Evolutionary conservation across 2,329 filamentous ascomycete genomes (phyloP), one percentile per base, ranked within the genome.

Genomic region (Xenoacremonium recifei): DNA sequence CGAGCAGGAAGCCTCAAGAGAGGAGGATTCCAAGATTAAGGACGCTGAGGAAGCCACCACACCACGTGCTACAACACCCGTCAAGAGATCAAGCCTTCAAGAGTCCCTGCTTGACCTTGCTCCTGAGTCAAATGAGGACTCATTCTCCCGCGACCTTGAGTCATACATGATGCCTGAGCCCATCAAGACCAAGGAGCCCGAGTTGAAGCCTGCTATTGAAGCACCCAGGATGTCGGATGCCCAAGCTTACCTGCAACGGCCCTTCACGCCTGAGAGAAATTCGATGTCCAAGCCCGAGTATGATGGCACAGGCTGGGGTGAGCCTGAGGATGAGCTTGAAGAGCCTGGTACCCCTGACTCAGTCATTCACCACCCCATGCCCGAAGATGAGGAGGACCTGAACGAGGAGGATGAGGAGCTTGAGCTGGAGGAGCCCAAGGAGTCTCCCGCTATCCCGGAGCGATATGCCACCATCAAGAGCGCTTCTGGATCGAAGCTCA

Each of bases 391-490:
- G 17, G 65, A 69, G 15, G 63, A 60, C n/a, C n/a, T n/a, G n/a
- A n/a, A n/a, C n/a, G 60, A 61, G 15, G 55, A 62, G 17, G 65
- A 69, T 15, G 63, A 60, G 40, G 42, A 56, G 6, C 55, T 59
- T 31, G 69, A 74, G 7, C 70, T 75, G 9, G 69, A 72, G 4
- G 69, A 75, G 13, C 59, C 63, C 11, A 41, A 65, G 53, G 75
- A 80, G 34, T 79, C 81, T 0, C 81, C 82, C 2, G 75, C 74
- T 25, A 81, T 97, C 44, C 90, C 92, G 2, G 90, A 95, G 55
- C 80, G 83, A 35, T 71, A 89, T 35, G 89, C 92, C 4, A 96
- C 92, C 0, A 91, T 97, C 68, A 93, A 92, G 64, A n/a, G n/a
- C n/a, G 87, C 90, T 7, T 84, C 87, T 17, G 88, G 89, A 6